Evolutionary conservation across 208 protist genomes (phyloP), one percentile per base, ranked within the genome.

Genomic region (Leishmania gerbilli): DNA sequence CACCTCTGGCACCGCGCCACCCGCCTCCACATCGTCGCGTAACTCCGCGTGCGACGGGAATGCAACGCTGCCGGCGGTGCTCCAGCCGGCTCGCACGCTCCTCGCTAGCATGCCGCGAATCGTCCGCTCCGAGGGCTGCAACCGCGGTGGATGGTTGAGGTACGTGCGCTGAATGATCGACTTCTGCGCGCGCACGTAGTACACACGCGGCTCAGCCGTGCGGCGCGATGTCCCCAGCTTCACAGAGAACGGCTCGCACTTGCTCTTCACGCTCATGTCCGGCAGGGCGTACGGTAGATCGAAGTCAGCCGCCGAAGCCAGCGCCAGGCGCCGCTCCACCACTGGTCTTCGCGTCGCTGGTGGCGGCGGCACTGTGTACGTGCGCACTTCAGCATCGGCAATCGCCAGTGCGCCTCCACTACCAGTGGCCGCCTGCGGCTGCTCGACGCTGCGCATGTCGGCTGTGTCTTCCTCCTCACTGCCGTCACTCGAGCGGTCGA

Each of bases 11-110:
- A 90, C 84, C 42, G 80, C 80, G 7, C 49, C 74, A 31, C 68
- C 71, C 13, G 65, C 78, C 74, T 95, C 91, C 58, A 88, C 81
- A 21, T 86, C 92, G 79, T 98, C 95, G 69, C 90, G 89, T 62
- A 98, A 81, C 71, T 80, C 89, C 34, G 92, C 87, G 85, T 94
- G 93, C 34, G 83, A 82, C 17, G 95, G 92, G 71, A 87, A 81
- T 17, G 81, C 87, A 42, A 98, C 15, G 75, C 51, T 68, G 24
- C 90, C 91, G 45, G 74, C 72, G 24, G 76, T 55, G 77, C 75
- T 40, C 92, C 92, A 97, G 17, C 86, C 89, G 67, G 84, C 89
- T 4, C 94, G 90, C 77, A 92, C 92, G 80, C 91, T 95, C 34
- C 94, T 86, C 62, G 86, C 85, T 53, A 95, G 83, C 76, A 78